A percentile compares a stretch with the other conserved stretches of the same genome.
These are phyloP conservation scores for Neurospora sublineolata DNA, from an alignment of 495 filamentous ascomycete species.

Conservation along the genomic window DNA sequence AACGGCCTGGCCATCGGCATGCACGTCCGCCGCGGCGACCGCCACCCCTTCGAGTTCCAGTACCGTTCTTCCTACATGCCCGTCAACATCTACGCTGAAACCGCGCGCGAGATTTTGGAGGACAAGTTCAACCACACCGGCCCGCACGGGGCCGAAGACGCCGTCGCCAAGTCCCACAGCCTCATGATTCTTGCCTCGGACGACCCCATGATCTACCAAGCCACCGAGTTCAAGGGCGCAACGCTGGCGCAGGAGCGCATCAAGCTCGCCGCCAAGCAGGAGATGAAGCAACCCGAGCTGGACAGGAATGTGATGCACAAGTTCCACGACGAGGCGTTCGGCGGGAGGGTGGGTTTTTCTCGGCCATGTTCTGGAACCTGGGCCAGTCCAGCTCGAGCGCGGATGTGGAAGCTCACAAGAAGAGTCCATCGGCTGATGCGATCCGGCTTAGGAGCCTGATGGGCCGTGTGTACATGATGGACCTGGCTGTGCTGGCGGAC, in stretches of 20 bases:
- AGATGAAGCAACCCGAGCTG: constrained; percentile 22
- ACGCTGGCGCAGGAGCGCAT: constrained; percentile 53
- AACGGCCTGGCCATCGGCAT: constrained; percentile 46
- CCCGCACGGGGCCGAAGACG: constrained; percentile 19
- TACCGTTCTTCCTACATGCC: constrained; percentile 60
- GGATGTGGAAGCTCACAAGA: not conserved
- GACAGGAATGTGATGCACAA: constrained; percentile 35
- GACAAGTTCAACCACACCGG: constrained; percentile 22
- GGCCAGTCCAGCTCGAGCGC: constrained; percentile 31
- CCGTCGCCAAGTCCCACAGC: constrained; percentile 25
- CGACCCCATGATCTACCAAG: constrained; percentile 53
- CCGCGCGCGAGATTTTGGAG: constrained; percentile 33
- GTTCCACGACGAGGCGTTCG: constrained; percentile 53
- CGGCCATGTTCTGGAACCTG: constrained; percentile 56
- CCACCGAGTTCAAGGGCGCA: constrained; percentile 40
- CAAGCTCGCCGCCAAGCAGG: constrained; percentile 47
- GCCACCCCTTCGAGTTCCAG: constrained; percentile 53
- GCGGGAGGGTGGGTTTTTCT: constrained; percentile 67
- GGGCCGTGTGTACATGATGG: constrained; percentile 58
- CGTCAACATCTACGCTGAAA: constrained; percentile 44
- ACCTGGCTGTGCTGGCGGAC: constrained; percentile 53
- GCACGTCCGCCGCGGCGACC: constrained; percentile 64
- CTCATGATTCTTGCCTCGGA: constrained; percentile 55
- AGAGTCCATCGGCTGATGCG: constrained; percentile 35
- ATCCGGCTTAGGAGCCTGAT: constrained; percentile 51